Evolutionary conservation across 495 filamentous ascomycete genomes (phyloP).

Genomic region (Trichocladium uniseriatum): DNA sequence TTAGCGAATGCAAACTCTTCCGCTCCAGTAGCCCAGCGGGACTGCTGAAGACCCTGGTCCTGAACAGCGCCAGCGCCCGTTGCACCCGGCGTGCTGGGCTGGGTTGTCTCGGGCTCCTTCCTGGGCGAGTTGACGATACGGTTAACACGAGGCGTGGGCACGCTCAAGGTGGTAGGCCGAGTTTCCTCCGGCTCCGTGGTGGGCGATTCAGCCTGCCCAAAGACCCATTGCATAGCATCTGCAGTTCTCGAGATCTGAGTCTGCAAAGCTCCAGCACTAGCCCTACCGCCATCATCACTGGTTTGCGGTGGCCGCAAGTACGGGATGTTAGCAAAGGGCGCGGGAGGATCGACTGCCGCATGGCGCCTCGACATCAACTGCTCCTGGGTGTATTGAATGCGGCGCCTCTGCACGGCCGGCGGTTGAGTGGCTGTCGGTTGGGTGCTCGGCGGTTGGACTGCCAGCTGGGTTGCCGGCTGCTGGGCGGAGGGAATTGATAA

Average conservation of each 20-base stretch:
- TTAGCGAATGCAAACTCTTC: background rate
- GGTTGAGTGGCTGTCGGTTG: too few relatives aligned
- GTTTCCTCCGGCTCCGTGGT: too few relatives aligned
- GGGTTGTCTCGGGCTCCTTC: too few relatives aligned
- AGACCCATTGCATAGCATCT: constrained; percentile 11
- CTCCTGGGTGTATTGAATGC: background rate
- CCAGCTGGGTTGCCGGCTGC: too few relatives aligned
- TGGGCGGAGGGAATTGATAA: too few relatives aligned
- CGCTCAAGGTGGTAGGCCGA: too few relatives aligned
- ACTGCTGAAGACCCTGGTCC: constrained; percentile 1
- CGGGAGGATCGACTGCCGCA: background rate
- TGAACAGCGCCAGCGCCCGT: background rate
- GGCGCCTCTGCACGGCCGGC: background rate
- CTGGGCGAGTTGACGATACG: too few relatives aligned
- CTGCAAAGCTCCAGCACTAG: background rate
- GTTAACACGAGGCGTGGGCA: too few relatives aligned
- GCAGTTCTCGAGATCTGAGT: background rate
- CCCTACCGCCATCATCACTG: background rate
- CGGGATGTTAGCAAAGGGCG: background rate
- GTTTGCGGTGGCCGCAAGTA: background rate
- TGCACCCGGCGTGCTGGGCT: background rate
- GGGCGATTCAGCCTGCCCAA: background rate
- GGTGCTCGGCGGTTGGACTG: too few relatives aligned
- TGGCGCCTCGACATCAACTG: background rate
- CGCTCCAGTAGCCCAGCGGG: constrained; percentile 7